These are phyloP conservation scores for Abelmoschus esculentus DNA, from an alignment of 345 rosid genomes.

Conservation along the genomic window DNA sequence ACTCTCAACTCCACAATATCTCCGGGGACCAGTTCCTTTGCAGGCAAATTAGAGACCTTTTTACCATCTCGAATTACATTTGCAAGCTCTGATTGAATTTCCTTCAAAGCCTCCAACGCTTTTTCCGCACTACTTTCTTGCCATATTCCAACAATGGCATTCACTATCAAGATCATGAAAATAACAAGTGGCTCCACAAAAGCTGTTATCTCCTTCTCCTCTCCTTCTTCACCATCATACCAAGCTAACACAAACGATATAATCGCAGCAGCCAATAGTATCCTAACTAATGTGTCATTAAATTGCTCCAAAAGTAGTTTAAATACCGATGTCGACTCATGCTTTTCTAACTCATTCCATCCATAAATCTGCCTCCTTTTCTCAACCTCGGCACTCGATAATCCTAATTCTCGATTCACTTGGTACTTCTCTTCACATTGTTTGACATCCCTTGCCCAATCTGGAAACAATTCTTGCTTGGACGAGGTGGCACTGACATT, in stretches of 20 bases:
- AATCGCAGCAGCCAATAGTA: constrained; percentile 67
- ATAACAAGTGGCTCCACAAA: constrained; percentile 94
- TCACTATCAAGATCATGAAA: constrained; percentile 81
- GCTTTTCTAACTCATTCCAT: constrained; percentile 76
- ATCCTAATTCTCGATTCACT: constrained; percentile 40
- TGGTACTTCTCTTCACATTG: constrained; percentile 56
- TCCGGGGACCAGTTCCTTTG: constrained; percentile 85
- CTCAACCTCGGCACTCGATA: constrained; percentile 46
- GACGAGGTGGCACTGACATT: constrained; percentile 11
- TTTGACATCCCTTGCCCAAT: constrained; percentile 55
- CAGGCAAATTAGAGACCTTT: constrained; percentile 39
- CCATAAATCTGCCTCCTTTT: constrained; percentile 48
- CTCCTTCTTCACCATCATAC: constrained; percentile 81
- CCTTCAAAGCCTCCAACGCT: constrained; percentile 86
- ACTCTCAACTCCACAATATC: constrained; percentile 81
- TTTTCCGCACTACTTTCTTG: constrained; percentile 91
- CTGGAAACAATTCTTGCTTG: constrained; percentile 36
- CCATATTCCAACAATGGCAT: constrained; percentile 86
- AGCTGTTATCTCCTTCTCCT: constrained; percentile 74
- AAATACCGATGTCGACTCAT: constrained; percentile 54
- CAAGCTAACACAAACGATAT: constrained; percentile 76
- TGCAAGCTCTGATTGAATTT: constrained; percentile 82
- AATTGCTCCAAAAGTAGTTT: constrained; percentile 71
- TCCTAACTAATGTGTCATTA: constrained; percentile 76
- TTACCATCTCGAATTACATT: constrained; percentile 59